Percentiles rank a stretch among this genome's conserved stretches.
phyloP scores from a whole-genome alignment of 305 asterid genomes.

The Fraxinus floribunda region DNA sequence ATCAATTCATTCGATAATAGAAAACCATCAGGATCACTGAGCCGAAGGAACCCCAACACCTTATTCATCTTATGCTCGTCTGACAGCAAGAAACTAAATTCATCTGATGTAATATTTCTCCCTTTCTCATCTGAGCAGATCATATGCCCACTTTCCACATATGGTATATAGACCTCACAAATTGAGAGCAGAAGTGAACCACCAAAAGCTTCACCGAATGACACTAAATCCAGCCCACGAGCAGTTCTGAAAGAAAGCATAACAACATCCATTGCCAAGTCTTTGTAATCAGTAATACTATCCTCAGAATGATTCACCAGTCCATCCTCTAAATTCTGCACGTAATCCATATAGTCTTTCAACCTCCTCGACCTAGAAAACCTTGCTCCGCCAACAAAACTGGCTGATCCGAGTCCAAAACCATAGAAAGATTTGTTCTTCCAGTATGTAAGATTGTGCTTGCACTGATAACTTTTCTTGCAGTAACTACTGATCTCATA shows the following conservation, averaged over 20 bases:
- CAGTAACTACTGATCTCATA: constrained; percentile 91
- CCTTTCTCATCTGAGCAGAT: constrained; percentile 55
- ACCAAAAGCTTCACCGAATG: constrained; percentile 64
- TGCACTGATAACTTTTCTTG: constrained; percentile 72
- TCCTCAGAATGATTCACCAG: constrained; percentile 14
- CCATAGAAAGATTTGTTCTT: constrained; percentile 68
- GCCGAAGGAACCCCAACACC: constrained; percentile 48
- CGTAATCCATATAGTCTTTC: constrained; percentile 60
- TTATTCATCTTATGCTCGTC: constrained; percentile 30
- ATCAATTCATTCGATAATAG: constrained; percentile 83
- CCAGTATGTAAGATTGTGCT: constrained; percentile 89
- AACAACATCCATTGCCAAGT: constrained; percentile 64
- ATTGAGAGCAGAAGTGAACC: constrained; percentile 45
- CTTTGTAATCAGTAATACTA: constrained; percentile 42
- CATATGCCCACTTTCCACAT: constrained; percentile 64
- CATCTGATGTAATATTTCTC: constrained; percentile 40
- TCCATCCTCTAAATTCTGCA: constrained; percentile 60
- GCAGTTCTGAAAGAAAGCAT: constrained; percentile 89
- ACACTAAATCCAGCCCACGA: constrained; percentile 71
- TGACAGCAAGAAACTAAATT: constrained; percentile 30
- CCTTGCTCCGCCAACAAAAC: constrained; percentile 60
- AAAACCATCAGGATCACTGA: constrained; percentile 90
- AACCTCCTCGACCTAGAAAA: constrained; percentile 84
- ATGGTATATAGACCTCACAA: constrained; percentile 53
- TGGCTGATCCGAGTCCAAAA: constrained; percentile 92